Evolutionary conservation across 2,329 filamentous ascomycete genomes (phyloP), one percentile per base, ranked within the genome.

Genomic region (Botrytis tulipae): DNA sequence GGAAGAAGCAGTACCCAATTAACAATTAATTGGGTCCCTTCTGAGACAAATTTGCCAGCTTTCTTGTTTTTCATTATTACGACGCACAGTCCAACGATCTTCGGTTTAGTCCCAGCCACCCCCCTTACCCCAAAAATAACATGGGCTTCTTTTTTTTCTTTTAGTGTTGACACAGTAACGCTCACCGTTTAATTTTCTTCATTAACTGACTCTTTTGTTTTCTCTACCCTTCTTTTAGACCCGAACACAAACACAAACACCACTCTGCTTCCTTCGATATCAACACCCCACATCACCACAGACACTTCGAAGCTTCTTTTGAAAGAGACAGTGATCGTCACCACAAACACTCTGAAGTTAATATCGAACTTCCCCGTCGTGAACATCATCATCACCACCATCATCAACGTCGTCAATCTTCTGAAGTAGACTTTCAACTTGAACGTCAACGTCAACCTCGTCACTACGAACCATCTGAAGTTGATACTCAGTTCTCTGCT

Each of bases 191-290:
- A 72, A 37, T 72, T 69, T 72, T 73, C 76, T 73, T 72, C 80
- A 78, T 71, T 69, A 71, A 72, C 66, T 65, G 69, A 80, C 78
- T 72, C 76, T 74, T 71, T 54, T 40, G 74, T 75, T 73, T 76
- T 74, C 75, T 74, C 65, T 73, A 72, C 63, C 46, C 65, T 40
- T 42, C 70, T 60, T 44, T 68, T 68, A 72, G 61, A 72, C 70
- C 74, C 76, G 80, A 80, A 79, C 77, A 80, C 73, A 75, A 80
- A 75, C 82, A 84, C 77, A 83, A 83, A 73, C 78, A 82, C 76
- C 82, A 83, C 76, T 82, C 85, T 76, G 82, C 82, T 75, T 85
- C 87, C 78, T 82, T 87, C 78, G 86, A 87, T 81, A 84, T 86
- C 80, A 78, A 91, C 78, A 73, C 78, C 71, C 79, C 78, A 75